These are phyloP conservation scores for Aspergillus eucalypticola DNA, from an alignment of 2,329 filamentous ascomycete species.

Conservation along the genomic window DNA sequence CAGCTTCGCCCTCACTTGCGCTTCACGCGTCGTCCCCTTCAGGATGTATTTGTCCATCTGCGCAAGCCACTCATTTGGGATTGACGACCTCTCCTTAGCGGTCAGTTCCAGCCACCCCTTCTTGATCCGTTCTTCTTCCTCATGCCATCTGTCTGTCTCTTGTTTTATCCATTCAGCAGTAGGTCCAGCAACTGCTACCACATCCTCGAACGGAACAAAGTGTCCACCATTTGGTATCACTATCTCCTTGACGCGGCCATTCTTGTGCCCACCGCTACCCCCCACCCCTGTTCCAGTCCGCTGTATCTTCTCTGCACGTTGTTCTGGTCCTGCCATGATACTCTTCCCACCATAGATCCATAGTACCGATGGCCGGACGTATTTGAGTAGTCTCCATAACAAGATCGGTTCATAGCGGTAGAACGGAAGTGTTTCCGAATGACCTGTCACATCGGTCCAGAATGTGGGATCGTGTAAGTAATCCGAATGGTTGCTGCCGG, in stretches of 20 bases:
- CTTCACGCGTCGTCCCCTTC: not conserved
- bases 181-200: not conserved
- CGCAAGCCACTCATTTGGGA: not conserved
- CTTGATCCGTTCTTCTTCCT: not conserved
- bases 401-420: constrained; percentile 8
- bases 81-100: not conserved
- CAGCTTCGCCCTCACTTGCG: not conserved
- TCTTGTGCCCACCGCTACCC: not conserved
- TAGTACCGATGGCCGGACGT: constrained; percentile 7
- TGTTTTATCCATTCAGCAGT: not conserved
- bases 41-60: not conserved
- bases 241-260: constrained; percentile 1
- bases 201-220: constrained; percentile 6
- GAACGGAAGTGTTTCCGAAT: not conserved
- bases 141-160: not conserved
- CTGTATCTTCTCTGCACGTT: not conserved
- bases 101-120: not conserved
- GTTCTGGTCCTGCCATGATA: not conserved
- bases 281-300: constrained; percentile 7
- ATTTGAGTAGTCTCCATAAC: not conserved
- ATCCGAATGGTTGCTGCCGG: not conserved
- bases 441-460: constrained; percentile 1
- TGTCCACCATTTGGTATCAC: not conserved
- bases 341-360: constrained; percentile 6
- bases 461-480: not conserved